phyloP scores from a whole-genome alignment of 148 eudicot genomes.

The Rhododendron ovatum region DNA sequence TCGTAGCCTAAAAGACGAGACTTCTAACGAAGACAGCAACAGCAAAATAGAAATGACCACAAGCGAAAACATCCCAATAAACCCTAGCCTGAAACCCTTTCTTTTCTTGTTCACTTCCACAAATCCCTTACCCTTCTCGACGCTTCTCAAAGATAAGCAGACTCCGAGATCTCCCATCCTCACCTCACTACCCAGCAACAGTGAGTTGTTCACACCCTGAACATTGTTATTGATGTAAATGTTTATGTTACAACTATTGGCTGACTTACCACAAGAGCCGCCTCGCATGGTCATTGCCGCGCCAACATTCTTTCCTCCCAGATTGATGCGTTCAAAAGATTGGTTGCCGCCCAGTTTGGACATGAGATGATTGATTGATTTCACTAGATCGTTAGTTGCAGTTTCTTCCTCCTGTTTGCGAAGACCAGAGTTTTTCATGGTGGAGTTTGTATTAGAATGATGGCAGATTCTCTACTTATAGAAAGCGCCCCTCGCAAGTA shows the following conservation, averaged over 20 bases:
- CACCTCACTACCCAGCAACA: slow-evolving; percentile 63
- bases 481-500: background rate
- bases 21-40: slow-evolving; percentile 1
- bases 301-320: slow-evolving; percentile 53
- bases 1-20: background rate
- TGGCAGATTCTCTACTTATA: slow-evolving; percentile 11
- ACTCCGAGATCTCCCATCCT: slow-evolving; percentile 62
- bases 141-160: slow-evolving; percentile 29
- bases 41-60: slow-evolving; percentile 18
- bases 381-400: slow-evolving; percentile 2
- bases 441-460: background rate
- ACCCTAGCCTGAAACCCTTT: slow-evolving; percentile 3
- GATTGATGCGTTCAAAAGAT: slow-evolving; percentile 26
- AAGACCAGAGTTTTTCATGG: slow-evolving; percentile 25
- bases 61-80: slow-evolving; percentile 13
- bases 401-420: slow-evolving; percentile 15
- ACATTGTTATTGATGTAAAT: slow-evolving; percentile 66
- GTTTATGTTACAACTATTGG: slow-evolving; percentile 40
- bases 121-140: slow-evolving; percentile 20
- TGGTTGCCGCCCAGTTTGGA: slow-evolving; percentile 19
- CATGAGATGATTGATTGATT: slow-evolving; percentile 22
- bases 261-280: slow-evolving; percentile 19
- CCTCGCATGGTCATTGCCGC: slow-evolving; percentile 37
- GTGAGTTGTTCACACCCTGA: slow-evolving; percentile 74
- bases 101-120: slow-evolving; percentile 5